A percentile compares a stretch with the other conserved stretches of the same genome.
Conservation (phyloP, 176 grass and related monocot genomes). For the Bonia amplexicaulis region DNA sequence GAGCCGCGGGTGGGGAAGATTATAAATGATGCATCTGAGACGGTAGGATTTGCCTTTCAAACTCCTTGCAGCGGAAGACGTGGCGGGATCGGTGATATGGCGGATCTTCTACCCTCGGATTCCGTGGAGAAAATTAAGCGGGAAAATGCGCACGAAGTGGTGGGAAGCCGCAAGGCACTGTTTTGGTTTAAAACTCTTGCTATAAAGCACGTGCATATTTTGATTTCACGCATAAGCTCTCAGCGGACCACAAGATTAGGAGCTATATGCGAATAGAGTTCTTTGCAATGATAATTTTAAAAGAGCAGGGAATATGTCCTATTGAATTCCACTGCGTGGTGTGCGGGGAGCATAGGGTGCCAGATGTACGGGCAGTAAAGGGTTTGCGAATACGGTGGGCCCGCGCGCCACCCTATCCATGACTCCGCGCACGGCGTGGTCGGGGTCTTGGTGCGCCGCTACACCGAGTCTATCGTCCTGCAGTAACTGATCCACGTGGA, state of each 20-base stretch:
- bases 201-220: rapidly evolving
- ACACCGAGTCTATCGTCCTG: rapidly evolving
- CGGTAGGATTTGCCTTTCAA: conserved; percentile 20
- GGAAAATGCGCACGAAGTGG: conserved; percentile 18
- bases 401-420: background rate
- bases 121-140: background rate
- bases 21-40: conserved; percentile 24
- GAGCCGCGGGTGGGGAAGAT: background rate
- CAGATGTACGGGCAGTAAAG: conserved; percentile 49
- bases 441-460: background rate
- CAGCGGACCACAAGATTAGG: rapidly evolving
- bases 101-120: background rate
- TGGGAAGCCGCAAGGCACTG: conserved; percentile 21
- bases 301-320: background rate
- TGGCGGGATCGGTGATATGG: too few species aligned
- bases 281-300: rapidly evolving
- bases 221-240: rapidly evolving
- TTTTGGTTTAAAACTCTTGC: conserved; percentile 26
- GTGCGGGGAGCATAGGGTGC: conserved; percentile 17
- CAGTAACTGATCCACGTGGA: background rate
- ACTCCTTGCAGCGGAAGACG: conserved; percentile 55
- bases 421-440: background rate
- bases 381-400: conserved; percentile 25
- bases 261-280: rapidly evolving
- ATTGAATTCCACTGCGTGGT: conserved; percentile 38